These are phyloP conservation scores for Aspergillus haitiensis DNA, from an alignment of 495 filamentous ascomycete genomes.

Conservation along the genomic window DNA sequence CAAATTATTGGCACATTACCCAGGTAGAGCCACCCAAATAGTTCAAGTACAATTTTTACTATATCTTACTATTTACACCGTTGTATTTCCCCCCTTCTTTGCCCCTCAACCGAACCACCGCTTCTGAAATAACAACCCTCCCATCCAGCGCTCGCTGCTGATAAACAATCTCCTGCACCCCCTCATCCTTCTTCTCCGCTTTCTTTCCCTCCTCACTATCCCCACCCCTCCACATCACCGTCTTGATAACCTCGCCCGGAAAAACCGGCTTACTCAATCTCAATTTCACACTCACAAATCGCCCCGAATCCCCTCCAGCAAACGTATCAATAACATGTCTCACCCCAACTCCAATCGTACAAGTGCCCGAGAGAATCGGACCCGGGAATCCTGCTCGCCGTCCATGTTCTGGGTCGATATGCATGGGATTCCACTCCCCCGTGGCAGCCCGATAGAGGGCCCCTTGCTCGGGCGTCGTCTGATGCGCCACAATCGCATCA, in stretches of 20 bases:
- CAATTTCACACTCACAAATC: conserved; percentile 6
- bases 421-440: conserved; percentile 13
- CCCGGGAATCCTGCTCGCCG: conserved; percentile 7
- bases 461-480: conserved; percentile 5
- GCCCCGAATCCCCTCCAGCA: background rate
- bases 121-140: conserved; percentile 5
- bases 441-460: conserved; percentile 10
- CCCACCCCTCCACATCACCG: conserved; percentile 5
- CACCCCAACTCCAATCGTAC: conserved; percentile 11
- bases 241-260: conserved; percentile 9
- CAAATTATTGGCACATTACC: too few relatives aligned
- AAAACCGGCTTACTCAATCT: conserved; percentile 13
- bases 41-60: too few relatives aligned
- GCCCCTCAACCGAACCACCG: background rate
- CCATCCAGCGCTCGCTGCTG: conserved; percentile 3
- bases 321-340: conserved; percentile 14
- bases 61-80: too few relatives aligned
- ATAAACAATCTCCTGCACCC: background rate
- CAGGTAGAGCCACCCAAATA: too few relatives aligned
- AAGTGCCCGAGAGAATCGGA: conserved; percentile 11
- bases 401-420: conserved; percentile 8
- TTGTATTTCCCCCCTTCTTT: background rate
- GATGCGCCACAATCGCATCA: background rate
- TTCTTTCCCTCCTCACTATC: background rate
- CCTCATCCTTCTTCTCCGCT: background rate